Base-by-base conservation (phyloP, 148 eudicot species). In the Fallopia convolvulus region DNA sequence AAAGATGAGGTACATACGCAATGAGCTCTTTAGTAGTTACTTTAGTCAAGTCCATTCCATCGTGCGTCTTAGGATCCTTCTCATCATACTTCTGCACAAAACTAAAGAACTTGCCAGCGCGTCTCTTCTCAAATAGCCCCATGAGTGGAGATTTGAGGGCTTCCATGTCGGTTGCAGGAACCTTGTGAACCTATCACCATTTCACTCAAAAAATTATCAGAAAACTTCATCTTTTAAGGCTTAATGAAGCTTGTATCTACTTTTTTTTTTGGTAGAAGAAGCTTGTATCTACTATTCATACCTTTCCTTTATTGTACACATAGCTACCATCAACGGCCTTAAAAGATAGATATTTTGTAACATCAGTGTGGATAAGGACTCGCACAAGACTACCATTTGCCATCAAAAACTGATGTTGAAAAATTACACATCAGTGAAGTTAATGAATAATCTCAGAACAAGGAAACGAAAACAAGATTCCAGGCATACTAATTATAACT, bases 81-180 rank as follows among this genome's bases (percentile, higher is more conserved):
- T 90, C 98, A 53, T 87, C 75, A 80, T 89, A 94, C 76, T 94
- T 88, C 84, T 94, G 98, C 77, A 94, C 97, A 81, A 82, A 94
- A 20, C 89, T 85, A 63, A 94, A 89, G 83, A 94, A 94, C 66
- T 94, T 92, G 36, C 97, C 84, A 84, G 96, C 93, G 77, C 97
- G 93, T 6, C 98, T 92, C 84, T 94, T 94, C 73, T 92, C 98
- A 84, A 94, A 92, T 77, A 94, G 86, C 33, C 98, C 98, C 98
- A 94, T 94, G 56, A 94, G 90, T 48, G 97, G 98, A 70, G 98
- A 94, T 81, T 90, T 94, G 76, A 94, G 84, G 56, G 98, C 97
- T 82, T 94, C 98, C 98, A 94, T 94, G 83, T 94, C 98, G 80
- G 92, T 94, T 33, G 98, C 98, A 40, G 98, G 98, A 72, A 90